These are phyloP conservation scores for Metarhizium rileyi DNA, from an alignment of 2,329 filamentous ascomycete species.

Conservation along the genomic window DNA sequence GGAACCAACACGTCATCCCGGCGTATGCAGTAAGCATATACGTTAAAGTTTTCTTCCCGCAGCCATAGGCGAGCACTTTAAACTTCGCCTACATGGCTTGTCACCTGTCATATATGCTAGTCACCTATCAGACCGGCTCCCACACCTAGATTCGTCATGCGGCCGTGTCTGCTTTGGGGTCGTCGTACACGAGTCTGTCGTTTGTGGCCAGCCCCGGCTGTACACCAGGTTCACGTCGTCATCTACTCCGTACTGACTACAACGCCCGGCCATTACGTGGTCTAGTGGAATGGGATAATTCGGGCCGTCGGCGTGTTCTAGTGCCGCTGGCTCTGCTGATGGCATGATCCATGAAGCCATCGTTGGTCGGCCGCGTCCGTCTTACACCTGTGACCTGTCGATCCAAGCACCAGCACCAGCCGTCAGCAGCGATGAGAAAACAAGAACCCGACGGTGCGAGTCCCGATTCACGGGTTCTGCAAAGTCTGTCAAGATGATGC, in stretches of 20 bases:
- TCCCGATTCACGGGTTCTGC: not conserved
- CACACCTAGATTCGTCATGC: not conserved
- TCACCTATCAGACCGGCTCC: not conserved
- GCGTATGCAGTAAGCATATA: not conserved
- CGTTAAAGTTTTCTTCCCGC: too few relatives aligned
- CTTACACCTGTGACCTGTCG: not conserved
- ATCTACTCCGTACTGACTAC: too few relatives aligned
- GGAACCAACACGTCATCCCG: not conserved
- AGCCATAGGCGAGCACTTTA: too few relatives aligned
- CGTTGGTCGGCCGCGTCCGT: not conserved
- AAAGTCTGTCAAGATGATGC: not conserved
- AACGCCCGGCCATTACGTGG: not conserved
- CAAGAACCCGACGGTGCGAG: too few relatives aligned
- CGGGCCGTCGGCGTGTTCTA: not conserved
- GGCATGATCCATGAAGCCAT: not conserved
- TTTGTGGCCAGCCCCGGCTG: not conserved
- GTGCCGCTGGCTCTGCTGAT: not conserved
- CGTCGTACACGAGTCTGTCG: not conserved
- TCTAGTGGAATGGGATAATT: not conserved
- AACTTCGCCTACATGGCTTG: not conserved
- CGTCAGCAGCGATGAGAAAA: not conserved
- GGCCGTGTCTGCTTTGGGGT: not conserved
- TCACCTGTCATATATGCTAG: not conserved
- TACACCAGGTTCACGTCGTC: not conserved
- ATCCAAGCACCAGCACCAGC: not conserved